phyloP scores from a whole-genome alignment of 805 yeast genomes.

The Metschnikowia hibisci region DNA sequence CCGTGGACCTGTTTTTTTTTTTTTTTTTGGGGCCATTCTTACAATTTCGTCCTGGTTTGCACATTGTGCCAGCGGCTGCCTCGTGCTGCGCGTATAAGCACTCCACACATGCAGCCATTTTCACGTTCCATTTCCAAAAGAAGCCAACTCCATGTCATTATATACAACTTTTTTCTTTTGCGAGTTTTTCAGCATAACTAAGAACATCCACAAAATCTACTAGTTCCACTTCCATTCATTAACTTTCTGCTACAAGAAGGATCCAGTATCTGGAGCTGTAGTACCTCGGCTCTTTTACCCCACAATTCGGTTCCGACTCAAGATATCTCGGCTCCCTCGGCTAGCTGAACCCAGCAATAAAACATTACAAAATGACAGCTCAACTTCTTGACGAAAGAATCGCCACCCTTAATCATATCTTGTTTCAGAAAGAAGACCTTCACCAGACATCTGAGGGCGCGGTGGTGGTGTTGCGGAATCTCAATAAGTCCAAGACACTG shows the following conservation, averaged over 20 bases:
- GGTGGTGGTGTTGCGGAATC: constrained; percentile 1
- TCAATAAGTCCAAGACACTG: constrained; percentile 3
- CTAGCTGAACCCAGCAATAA: background rate
- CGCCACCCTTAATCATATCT: background rate
- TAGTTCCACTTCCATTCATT: too few relatives aligned
- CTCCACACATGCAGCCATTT: constrained; percentile 4
- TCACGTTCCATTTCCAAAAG: constrained; percentile 1
- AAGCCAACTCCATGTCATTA: background rate
- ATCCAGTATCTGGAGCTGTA: background rate
- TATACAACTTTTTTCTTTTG: background rate
- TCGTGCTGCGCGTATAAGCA: constrained; percentile 3
- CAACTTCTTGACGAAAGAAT: background rate
- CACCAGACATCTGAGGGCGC: background rate
- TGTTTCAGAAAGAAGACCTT: background rate
- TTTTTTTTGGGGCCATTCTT: background rate
- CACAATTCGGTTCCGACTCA: background rate
- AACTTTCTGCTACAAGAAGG: background rate
- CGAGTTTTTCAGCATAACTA: too few relatives aligned
- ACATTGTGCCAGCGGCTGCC: background rate
- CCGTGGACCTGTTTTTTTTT: too few relatives aligned
- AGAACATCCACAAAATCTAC: too few relatives aligned
- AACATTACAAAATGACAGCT: background rate
- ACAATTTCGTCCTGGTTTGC: background rate
- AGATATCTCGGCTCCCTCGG: background rate
- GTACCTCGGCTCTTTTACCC: constrained; percentile 1